A percentile compares a stretch with the other conserved stretches of the same genome.
Evolutionary conservation across 2,329 filamentous ascomycete species (phyloP).

Genomic region (Fusarium lyarnte): DNA sequence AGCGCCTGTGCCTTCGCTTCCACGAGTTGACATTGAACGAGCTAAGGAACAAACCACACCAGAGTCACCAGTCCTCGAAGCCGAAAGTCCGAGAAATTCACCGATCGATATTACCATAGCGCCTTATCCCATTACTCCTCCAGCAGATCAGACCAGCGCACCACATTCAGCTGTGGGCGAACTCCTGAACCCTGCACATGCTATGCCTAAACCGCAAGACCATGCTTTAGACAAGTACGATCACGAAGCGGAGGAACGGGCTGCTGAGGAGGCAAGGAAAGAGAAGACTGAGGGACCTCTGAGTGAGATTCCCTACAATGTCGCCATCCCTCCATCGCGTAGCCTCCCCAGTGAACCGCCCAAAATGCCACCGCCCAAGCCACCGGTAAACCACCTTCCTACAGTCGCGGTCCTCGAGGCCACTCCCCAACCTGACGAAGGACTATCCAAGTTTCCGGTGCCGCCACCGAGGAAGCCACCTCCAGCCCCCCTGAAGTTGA

Average conservation of each 20-base stretch:
- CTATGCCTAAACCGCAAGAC: constrained; percentile 69
- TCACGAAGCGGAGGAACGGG: constrained; percentile 62
- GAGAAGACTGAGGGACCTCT: constrained; percentile 54
- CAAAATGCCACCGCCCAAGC: constrained; percentile 61
- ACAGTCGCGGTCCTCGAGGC: constrained; percentile 55
- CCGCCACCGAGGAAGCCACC: constrained; percentile 81
- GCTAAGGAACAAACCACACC: constrained; percentile 45
- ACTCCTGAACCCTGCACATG: constrained; percentile 64
- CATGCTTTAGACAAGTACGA: constrained; percentile 68
- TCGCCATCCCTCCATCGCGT: constrained; percentile 65
- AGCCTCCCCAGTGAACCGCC: constrained; percentile 63
- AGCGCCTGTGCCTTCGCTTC: constrained; percentile 21
- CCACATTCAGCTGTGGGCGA: constrained; percentile 58
- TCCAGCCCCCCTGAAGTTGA: constrained; percentile 82
- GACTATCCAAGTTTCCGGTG: constrained; percentile 62
- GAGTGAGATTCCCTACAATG: constrained; percentile 60
- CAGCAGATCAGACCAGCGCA: constrained; percentile 59
- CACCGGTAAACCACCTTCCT: constrained; percentile 53
- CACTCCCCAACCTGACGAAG: constrained; percentile 56
- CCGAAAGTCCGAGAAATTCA: constrained; percentile 62
- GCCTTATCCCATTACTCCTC: constrained; percentile 72
- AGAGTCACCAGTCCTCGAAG: constrained; percentile 61
- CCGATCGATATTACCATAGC: constrained; percentile 69
- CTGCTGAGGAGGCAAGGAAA: constrained; percentile 57
- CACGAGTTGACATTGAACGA: constrained; percentile 40